phyloP scores from a whole-genome alignment of 768 basidiomycete genomes.

The Leccinum uliginosum region DNA sequence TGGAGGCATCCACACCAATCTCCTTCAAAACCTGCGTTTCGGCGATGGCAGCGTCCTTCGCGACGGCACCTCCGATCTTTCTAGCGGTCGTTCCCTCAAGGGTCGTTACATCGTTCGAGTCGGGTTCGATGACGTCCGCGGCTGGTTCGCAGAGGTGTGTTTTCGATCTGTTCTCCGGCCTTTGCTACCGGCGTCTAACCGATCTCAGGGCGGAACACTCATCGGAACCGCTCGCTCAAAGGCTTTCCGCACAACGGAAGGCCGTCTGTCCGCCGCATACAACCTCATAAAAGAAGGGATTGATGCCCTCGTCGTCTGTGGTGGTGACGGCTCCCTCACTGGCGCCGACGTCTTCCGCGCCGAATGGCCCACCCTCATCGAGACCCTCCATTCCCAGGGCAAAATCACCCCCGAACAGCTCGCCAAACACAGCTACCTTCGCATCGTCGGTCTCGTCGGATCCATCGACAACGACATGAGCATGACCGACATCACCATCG shows the following conservation, averaged over 20 bases:
- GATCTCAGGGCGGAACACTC: conserved; percentile 78
- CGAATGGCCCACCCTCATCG: conserved; percentile 90
- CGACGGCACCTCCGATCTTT: conserved; percentile 78
- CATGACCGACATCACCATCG: conserved; percentile 95
- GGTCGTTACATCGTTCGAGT: conserved; percentile 92
- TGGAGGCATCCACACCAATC: conserved; percentile 28
- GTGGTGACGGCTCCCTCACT: conserved; percentile 95
- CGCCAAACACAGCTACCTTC: conserved; percentile 73
- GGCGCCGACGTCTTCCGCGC: conserved; percentile 91
- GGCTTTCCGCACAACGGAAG: conserved; percentile 81
- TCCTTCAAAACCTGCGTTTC: conserved; percentile 75
- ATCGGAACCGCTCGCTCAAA: conserved; percentile 91
- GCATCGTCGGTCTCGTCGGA: conserved; percentile 97
- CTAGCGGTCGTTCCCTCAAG: conserved; percentile 68
- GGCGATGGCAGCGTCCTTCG: conserved; percentile 74
- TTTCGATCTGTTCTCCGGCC: background rate
- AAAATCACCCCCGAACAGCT: conserved; percentile 74
- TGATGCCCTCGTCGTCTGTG: conserved; percentile 94
- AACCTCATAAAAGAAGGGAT: conserved; percentile 97
- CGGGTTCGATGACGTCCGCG: conserved; percentile 97
- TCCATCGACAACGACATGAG: conserved; percentile 99
- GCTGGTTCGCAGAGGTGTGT: conserved; percentile 86
- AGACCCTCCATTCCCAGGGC: conserved; percentile 63
- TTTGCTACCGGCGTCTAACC: background rate
- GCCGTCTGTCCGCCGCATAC: conserved; percentile 80